Conservation (phyloP, 495 filamentous ascomycete genomes). For the Neurospora tetraspora region DNA sequence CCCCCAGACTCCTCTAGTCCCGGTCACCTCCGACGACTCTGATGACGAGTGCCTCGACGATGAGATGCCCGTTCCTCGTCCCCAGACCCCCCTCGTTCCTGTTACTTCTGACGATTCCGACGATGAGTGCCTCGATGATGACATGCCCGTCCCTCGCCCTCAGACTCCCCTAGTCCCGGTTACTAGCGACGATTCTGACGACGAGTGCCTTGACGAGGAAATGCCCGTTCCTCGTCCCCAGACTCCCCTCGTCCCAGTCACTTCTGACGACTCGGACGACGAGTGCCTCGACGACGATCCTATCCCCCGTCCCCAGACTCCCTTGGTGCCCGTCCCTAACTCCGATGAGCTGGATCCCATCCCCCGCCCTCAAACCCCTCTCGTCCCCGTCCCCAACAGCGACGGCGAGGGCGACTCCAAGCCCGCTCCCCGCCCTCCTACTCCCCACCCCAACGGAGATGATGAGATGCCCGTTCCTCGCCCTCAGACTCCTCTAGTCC, state of each 20-base stretch:
- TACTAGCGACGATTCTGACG: no score
- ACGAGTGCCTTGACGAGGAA: neutral
- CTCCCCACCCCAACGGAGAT: neutral
- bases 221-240: neutral
- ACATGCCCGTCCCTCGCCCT: neutral
- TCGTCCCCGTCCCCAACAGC: no score
- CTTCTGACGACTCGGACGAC: neutral
- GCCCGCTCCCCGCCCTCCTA: no score
- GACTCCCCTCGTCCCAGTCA: neutral
- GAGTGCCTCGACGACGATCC: neutral
- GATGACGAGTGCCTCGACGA: neutral
- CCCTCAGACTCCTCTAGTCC: neutral
- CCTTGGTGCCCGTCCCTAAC: neutral
- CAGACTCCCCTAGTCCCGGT: neutral
- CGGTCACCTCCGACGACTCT: neutral
- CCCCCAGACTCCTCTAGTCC: neutral
- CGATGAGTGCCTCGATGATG: neutral
- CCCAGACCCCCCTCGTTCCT: neutral
- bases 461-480: neutral
- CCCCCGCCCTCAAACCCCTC: no score
- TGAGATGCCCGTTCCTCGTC: neutral
- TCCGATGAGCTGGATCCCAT: neutral
- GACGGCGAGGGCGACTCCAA: no score
- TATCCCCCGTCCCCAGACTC: neutral
- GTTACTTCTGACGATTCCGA: neutral